Conservation (phyloP, 176 grass and related monocot species). For the Bolboschoenus planiculmis region DNA sequence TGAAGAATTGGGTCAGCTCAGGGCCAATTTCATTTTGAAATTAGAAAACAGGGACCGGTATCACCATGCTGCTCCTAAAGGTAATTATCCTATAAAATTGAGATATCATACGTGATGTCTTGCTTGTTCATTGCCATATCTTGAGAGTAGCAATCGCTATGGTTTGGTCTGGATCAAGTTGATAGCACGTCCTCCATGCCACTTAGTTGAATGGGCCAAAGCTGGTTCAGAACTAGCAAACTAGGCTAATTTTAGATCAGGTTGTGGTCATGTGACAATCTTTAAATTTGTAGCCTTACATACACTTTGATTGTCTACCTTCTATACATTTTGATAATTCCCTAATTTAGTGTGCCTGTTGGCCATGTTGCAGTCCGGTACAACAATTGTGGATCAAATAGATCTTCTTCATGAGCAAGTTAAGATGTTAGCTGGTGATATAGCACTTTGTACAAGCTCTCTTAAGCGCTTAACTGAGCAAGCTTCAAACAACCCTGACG, state of each 20-base stretch:
- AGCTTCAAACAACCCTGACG: constrained; percentile 49
- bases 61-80: background rate
- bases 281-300: background rate
- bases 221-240: background rate
- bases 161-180: background rate
- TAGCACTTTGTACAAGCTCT: constrained; percentile 88
- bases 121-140: background rate
- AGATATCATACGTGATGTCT: background rate
- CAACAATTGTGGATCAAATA: constrained; percentile 96
- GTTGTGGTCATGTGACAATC: background rate
- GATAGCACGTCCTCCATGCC: background rate
- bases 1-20: background rate
- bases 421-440: constrained; percentile 90
- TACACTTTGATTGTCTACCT: background rate
- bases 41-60: background rate
- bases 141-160: background rate
- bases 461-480: constrained; percentile 86
- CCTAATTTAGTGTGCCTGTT: constrained; percentile 7
- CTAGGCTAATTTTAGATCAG: background rate
- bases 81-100: background rate
- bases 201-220: background rate
- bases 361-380: constrained; percentile 58
- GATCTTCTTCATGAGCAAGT: constrained; percentile 96
- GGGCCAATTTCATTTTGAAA: background rate
- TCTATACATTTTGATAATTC: background rate